phyloP scores from a whole-genome alignment of 352 stramenopile genomes.

The Phytophthora quininea region DNA sequence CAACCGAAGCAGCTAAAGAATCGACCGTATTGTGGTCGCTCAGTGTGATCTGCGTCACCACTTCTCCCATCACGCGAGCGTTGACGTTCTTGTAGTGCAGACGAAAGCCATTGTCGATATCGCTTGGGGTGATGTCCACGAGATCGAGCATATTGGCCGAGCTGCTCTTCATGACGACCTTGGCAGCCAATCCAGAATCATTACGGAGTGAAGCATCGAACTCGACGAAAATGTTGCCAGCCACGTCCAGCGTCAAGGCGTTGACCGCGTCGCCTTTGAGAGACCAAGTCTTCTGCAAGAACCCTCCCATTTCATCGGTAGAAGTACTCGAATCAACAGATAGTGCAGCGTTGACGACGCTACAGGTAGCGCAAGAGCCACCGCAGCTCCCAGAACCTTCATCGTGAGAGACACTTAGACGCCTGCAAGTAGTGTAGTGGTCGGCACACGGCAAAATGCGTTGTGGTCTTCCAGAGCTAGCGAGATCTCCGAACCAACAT shows the following conservation, averaged over 20 bases:
- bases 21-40: conserved; percentile 29
- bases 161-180: conserved; percentile 36
- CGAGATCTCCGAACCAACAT: too few relatives aligned
- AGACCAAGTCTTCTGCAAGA: conserved; percentile 42
- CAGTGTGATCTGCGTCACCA: conserved; percentile 42
- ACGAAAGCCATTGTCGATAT: conserved; percentile 33
- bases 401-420: conserved; percentile 9
- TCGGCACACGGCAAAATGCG: conserved; percentile 19
- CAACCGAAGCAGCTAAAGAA: conserved; percentile 8
- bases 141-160: conserved; percentile 33
- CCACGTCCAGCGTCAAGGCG: conserved; percentile 29
- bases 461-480: conserved; percentile 12
- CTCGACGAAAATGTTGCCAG: conserved; percentile 49
- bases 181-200: conserved; percentile 21
- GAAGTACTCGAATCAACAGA: conserved; percentile 18
- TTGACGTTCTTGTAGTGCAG: conserved; percentile 57
- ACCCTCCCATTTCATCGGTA: conserved; percentile 8
- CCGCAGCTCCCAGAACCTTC: conserved; percentile 9
- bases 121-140: conserved; percentile 29
- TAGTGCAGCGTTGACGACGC: conserved; percentile 9
- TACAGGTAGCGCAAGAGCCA: conserved; percentile 11
- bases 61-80: conserved; percentile 26
- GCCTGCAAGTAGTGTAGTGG: not conserved
- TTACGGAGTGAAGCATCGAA: conserved; percentile 35
- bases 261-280: conserved; percentile 25